Base-by-base conservation (phyloP, 306 rosid species). In the Nissolia schottii region DNA sequence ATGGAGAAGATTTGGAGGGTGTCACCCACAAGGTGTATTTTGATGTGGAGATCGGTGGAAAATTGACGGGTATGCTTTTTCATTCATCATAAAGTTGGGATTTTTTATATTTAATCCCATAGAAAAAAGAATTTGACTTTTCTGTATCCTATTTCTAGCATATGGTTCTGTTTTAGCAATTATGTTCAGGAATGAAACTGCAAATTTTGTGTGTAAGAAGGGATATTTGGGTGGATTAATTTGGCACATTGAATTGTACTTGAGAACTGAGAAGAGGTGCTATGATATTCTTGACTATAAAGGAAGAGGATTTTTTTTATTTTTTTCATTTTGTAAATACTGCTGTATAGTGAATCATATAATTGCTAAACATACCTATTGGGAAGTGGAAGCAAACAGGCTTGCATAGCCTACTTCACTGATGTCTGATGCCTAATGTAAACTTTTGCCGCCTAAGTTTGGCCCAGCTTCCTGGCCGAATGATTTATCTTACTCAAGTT, bases 1-100 rank as follows among this genome's bases (percentile, higher is more conserved):
- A 41, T 54, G 76, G 20, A 19, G 79, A 64, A 34, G 71, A 79
- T 79, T 82, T 75, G 73, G 81, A 79, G 76, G 76, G 59, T 64
- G 81, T 79, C 6, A 82, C 86, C 9, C 76, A 79, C 29, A 75
- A 82, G 11, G 86, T 79, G 38, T 82, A 37, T 74, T 82, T 82
- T 64, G 86, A 82, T 53, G 10, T 82, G 6, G 53, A 75, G 78
- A 79, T 82, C 57, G 63, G 32, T 43, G 86, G 79, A 20, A 82
- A 75, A 75, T 32, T 23, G 32, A 64, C 51, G 24, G 86, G 86
- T 82, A 81, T 31, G 35, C 11, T 63, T 67, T n/a, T 7, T 35
- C n/a, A 37, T 14, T 56, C 15, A 5, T 69, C 41, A 31, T 2
- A 70, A 64, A 67, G 57, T 58, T 74, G 20, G 50, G 7, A 56